phyloP scores from a whole-genome alignment of 176 grass and related monocot species.

The Calamus simplicifolius region DNA sequence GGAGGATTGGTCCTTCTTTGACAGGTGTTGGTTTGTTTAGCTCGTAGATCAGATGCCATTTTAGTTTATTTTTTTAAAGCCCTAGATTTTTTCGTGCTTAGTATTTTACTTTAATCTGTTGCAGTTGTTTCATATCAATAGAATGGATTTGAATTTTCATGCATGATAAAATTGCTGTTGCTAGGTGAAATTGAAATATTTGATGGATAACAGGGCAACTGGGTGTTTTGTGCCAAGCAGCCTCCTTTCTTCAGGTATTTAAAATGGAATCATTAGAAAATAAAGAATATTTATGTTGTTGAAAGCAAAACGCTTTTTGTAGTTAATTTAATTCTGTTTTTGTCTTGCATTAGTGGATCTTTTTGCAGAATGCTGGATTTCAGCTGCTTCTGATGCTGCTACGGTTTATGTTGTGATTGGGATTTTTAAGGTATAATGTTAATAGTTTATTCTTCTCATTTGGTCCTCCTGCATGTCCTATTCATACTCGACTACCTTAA shows the following conservation, averaged over 20 bases:
- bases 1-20: constrained; percentile 94
- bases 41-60: too few species aligned
- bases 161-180: constrained; percentile 3
- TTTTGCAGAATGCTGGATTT: constrained; percentile 76
- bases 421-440: constrained; percentile 66
- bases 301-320: too few species aligned
- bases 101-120: constrained; percentile 14
- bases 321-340: constrained; percentile 11
- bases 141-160: not conserved
- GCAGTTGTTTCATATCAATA: too few species aligned
- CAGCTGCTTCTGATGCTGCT: constrained; percentile 85
- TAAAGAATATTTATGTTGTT: too few species aligned
- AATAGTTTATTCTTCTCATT: not conserved
- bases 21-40: constrained; percentile 33
- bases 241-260: constrained; percentile 83
- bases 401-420: constrained; percentile 81
- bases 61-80: not conserved
- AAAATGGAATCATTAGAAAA: too few species aligned
- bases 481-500: too few species aligned
- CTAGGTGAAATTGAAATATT: constrained; percentile 26
- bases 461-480: too few species aligned
- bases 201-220: constrained; percentile 91
- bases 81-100: not conserved
- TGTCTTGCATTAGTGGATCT: constrained; percentile 17
- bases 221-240: constrained; percentile 92